Percentiles rank a stretch among this genome's conserved stretches.
Evolutionary conservation across 768 basidiomycete species (phyloP).

Genomic region (Podaxis sp.): DNA sequence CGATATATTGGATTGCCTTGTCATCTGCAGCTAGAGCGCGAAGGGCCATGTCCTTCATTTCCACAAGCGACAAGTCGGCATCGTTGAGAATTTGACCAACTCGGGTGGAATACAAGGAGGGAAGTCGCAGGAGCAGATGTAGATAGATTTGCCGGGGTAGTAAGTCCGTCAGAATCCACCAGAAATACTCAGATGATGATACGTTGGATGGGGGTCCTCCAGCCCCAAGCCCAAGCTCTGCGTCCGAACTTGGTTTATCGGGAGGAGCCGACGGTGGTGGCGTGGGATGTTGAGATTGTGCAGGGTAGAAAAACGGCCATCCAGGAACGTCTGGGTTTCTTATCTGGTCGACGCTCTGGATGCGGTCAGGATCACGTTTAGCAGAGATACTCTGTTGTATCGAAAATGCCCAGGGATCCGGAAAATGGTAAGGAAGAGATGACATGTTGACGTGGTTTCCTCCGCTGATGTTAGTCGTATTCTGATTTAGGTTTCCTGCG

Average conservation of each 20-base stretch:
- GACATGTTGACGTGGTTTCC: not conserved
- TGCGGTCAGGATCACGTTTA: not conserved
- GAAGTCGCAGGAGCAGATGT: constrained; percentile 1
- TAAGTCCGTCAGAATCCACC: not conserved
- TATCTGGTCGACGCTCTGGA: not conserved
- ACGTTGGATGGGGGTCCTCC: not conserved
- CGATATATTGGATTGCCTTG: not conserved
- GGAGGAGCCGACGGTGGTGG: not conserved
- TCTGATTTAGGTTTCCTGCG: not conserved
- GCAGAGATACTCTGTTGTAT: not conserved
- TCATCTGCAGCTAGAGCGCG: not conserved
- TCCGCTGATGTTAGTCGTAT: not conserved
- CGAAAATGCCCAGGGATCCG: not conserved
- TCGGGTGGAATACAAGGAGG: constrained; percentile 26
- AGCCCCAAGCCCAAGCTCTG: not conserved
- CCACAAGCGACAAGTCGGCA: constrained; percentile 56
- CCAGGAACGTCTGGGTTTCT: not conserved
- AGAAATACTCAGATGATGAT: not conserved
- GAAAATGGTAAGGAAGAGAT: not conserved
- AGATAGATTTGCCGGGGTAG: not conserved
- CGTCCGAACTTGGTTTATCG: not conserved
- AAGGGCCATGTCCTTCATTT: constrained; percentile 47
- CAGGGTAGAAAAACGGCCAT: not conserved
- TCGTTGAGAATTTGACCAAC: constrained; percentile 65
- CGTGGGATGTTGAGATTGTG: not conserved